Conservation (phyloP, 305 asterid genomes). For the Withania somnifera region DNA sequence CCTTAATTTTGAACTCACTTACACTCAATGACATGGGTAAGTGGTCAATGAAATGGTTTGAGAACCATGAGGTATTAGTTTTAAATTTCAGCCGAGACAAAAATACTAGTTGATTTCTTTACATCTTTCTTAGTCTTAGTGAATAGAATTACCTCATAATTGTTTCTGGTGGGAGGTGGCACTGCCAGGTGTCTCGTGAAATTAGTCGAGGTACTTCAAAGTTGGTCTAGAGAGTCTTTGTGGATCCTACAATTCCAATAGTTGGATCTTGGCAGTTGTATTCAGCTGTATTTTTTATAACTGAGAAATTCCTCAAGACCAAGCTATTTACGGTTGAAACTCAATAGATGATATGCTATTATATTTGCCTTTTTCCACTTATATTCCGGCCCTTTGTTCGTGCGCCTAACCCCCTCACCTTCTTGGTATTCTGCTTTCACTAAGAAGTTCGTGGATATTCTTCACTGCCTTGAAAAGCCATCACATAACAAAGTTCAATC, state of each 20-base stretch:
- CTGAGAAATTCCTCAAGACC: not conserved
- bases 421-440: not conserved
- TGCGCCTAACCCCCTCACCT: not conserved
- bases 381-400: not conserved
- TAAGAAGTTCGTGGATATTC: not conserved
- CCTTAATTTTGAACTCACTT: not conserved
- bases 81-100: too few species aligned
- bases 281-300: not conserved
- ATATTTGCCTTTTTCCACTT: not conserved
- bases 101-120: too few species aligned
- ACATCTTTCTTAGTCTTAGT: too few species aligned
- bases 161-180: too few species aligned
- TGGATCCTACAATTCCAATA: not conserved
- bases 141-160: too few species aligned
- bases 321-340: not conserved
- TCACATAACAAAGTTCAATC: not conserved
- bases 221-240: too few species aligned
- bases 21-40: too few species aligned
- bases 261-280: not conserved
- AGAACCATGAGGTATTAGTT: too few species aligned
- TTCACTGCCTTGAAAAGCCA: not conserved
- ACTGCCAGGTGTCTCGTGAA: too few species aligned
- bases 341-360: not conserved
- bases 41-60: too few species aligned
- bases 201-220: too few species aligned